phyloP scores from a whole-genome alignment of 2,329 filamentous ascomycete species.

The Alternaria sp. region DNA sequence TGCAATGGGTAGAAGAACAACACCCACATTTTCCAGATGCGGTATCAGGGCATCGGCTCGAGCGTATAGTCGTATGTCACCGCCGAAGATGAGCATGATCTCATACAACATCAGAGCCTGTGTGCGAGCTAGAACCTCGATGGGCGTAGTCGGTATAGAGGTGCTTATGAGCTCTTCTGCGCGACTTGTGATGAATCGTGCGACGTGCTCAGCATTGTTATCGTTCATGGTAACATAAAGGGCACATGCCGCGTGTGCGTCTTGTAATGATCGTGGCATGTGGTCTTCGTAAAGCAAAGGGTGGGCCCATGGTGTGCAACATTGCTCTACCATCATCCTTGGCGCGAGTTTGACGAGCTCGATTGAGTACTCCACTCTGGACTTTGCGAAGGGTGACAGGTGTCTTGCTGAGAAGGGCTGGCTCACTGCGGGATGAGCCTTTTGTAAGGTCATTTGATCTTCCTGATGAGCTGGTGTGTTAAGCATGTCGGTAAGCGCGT shows the following conservation, averaged over 20 bases:
- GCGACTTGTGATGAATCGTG: constrained; percentile 56
- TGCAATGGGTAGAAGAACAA: constrained; percentile 10
- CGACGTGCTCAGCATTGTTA: constrained; percentile 57
- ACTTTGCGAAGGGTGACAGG: constrained; percentile 25
- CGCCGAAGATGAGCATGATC: constrained; percentile 35
- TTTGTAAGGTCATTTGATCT: background rate
- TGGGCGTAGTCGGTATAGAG: constrained; percentile 12
- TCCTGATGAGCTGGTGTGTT: background rate
- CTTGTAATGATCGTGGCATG: constrained; percentile 62
- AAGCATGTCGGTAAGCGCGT: constrained; percentile 49
- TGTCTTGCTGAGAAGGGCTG: constrained; percentile 19
- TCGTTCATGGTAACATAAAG: constrained; percentile 60
- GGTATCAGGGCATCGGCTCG: constrained; percentile 24
- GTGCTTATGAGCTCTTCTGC: constrained; percentile 52
- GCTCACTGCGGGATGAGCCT: background rate
- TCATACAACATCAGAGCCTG: constrained; percentile 41
- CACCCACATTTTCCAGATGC: constrained; percentile 22
- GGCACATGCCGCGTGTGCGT: constrained; percentile 61
- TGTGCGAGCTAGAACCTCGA: constrained; percentile 34
- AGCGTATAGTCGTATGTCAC: constrained; percentile 26
- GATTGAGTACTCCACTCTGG: constrained; percentile 35
- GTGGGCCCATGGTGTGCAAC: constrained; percentile 62
- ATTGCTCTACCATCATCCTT: constrained; percentile 55
- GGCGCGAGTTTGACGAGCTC: constrained; percentile 36
- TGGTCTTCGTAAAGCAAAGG: constrained; percentile 56